Evolutionary conservation across 2,329 filamentous ascomycete species (phyloP), one percentile per base, ranked within the genome.

Genomic region (Botrytis deweyae): DNA sequence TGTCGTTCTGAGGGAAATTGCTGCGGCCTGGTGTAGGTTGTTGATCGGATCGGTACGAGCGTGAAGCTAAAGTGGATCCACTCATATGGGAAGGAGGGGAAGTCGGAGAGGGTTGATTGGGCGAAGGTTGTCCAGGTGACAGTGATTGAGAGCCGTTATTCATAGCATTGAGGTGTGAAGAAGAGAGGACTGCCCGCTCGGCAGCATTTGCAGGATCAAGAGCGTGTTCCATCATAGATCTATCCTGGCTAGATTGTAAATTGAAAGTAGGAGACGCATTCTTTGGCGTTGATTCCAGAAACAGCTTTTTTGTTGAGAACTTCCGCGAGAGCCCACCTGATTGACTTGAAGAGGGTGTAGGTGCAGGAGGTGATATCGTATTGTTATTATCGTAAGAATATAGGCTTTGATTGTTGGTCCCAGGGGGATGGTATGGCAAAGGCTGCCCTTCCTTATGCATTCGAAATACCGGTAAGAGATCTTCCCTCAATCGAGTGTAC

Each of bases 381-480:
- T 76, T 81, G 33, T 76, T 75, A 81, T 79, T 80, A 76, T 90
- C 88, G 81, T 89, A 90, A 73, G 81, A 80, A 79, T 88, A 88
- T 12, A 77, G 76, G n/a, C 73, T 76, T 73, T 82, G 79, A 55
- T 78, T 74, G 49, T n/a, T 72, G 55, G 74, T 72, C 18, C 79
- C 74, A 49, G 77, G 55, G 66, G 81, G 76, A 63, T 78, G 76
- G 75, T 86, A 86, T 42, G 95, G 95, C 36, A 98, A 86, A 52
- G 95, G 95, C 81, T 97, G 93, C 77, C 92, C 92, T 81, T 98
- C 95, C 84, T 98, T 98, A 79, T 91, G 92, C 80, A 97, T 90
- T 76, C 95, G 93, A 80, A 98, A 89, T 33, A 97, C 91, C 5
- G 96, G 95, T 46, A 98, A 87, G 80, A 98, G 90, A 81, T 99